Evolutionary conservation across 2,329 filamentous ascomycete genomes (phyloP), one percentile per base, ranked within the genome.

Genomic region (Aspergillus tubingensis): DNA sequence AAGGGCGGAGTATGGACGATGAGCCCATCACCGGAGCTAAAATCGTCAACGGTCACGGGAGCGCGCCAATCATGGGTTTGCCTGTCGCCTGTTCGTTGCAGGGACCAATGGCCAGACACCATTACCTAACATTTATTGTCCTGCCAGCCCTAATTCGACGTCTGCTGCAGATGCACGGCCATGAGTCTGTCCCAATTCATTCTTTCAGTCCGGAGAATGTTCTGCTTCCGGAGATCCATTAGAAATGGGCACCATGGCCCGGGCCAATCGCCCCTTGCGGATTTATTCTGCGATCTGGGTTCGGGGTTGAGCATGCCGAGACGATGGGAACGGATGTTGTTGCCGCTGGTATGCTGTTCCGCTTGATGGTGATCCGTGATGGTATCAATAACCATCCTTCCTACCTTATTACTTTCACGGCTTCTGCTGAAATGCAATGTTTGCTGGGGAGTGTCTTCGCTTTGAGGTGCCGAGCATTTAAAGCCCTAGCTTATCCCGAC

Each of bases 81-180:
- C 10, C 44, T 21, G 44, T 30, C 21, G 19, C 41, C 41, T 44
- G 41, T 19, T 44, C 7, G 19, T 21, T 44, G 41, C 19, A 19
- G 10, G 41, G 39, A 13, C 23, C 39, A 43, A 27, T n/a, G 23
- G 44, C 44, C 44, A 49, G 25, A 10, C 47, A 10, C 47, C 30
- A 50, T 50, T 50, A 50, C 47, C 47, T 50, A 50, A 50, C 47
- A 8, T 30, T 50, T 50, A 50, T 32, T 27, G 32, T 27, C 5
- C 47, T 10, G 25, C 3, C 15, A 50, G 47, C 47, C 47, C 47
- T 32, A 50, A 50, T 30, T 50, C 25, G 32, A 36, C 32, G 32
- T 36, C 41, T 11, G 17, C 8, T 17, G 39, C 39, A 44, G 17
- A 36, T n/a, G 41, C 41, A 43, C 39, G 39, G 39, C 19, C 39